A percentile compares a stretch with the other conserved stretches of the same genome.
Conservation (phyloP, 768 basidiomycete genomes). For the Tubosaeta sp. region DNA sequence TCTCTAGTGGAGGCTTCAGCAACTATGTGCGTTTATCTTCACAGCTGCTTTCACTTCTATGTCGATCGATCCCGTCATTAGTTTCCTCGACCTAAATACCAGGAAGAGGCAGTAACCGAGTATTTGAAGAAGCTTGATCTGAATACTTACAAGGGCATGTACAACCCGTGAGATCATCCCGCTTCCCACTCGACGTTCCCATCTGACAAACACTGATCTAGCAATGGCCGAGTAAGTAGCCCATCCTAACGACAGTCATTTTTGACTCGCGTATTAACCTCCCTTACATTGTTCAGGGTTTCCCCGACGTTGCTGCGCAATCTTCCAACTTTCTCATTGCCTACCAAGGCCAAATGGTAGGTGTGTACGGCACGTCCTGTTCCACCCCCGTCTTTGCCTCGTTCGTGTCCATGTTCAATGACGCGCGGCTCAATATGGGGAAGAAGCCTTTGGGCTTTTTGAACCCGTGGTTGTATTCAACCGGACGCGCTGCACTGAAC, state of each 20-base stretch:
- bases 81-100: constrained; percentile 55
- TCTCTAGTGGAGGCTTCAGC: constrained; percentile 76
- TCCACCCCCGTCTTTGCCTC: constrained; percentile 61
- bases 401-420: constrained; percentile 62
- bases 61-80: constrained; percentile 15
- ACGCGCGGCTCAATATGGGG: constrained; percentile 45
- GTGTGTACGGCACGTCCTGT: constrained; percentile 62
- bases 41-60: background rate
- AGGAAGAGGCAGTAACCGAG: constrained; percentile 38
- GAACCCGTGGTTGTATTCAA: constrained; percentile 53
- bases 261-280: background rate
- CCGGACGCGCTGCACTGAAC: constrained; percentile 38
- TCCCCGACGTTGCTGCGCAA: constrained; percentile 68
- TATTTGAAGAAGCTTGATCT: constrained; percentile 45
- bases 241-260: background rate
- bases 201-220: constrained; percentile 12
- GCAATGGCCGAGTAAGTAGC: constrained; percentile 50
- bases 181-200: background rate
- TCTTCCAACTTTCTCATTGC: constrained; percentile 46
- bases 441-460: constrained; percentile 56
- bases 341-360: constrained; percentile 34
- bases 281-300: no score
- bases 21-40: constrained; percentile 43
- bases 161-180: constrained; percentile 44
- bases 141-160: constrained; percentile 54